Evolutionary conservation across 2,329 filamentous ascomycete genomes (phyloP).

Genomic region (Paracamarosporium sp.): DNA sequence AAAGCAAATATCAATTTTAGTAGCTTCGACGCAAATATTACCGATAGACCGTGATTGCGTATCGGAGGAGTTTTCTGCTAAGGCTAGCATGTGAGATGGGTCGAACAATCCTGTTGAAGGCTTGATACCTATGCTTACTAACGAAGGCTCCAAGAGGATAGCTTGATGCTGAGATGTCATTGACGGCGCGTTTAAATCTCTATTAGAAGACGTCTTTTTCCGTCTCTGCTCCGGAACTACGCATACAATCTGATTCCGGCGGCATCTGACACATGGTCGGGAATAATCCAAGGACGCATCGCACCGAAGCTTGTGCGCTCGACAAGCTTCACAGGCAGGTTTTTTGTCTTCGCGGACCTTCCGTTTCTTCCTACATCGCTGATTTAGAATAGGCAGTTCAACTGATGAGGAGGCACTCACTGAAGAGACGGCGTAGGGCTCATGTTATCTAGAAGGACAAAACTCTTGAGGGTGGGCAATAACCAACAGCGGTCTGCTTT

Average conservation of each 20-base stretch:
- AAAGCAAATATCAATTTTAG: not conserved
- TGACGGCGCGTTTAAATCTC: not conserved
- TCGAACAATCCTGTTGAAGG: too few relatives aligned
- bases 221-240: not conserved
- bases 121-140: too few relatives aligned
- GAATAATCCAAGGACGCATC: not conserved
- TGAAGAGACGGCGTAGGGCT: not conserved
- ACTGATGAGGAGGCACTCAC: not conserved
- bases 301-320: not conserved
- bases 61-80: not conserved
- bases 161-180: not conserved
- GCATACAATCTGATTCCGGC: not conserved
- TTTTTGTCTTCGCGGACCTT: slow-evolving; percentile 1
- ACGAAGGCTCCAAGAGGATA: not conserved
- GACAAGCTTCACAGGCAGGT: not conserved
- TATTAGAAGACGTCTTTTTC: not conserved
- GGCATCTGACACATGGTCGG: not conserved
- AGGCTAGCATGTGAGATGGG: too few relatives aligned
- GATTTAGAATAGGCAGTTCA: not conserved
- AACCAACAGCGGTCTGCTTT: too few relatives aligned
- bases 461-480: too few relatives aligned
- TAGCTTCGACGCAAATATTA: not conserved
- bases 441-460: not conserved
- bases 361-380: not conserved
- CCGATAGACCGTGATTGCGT: not conserved